phyloP scores from a whole-genome alignment of 352 stramenopile species.

The Phytophthora nicotianae region DNA sequence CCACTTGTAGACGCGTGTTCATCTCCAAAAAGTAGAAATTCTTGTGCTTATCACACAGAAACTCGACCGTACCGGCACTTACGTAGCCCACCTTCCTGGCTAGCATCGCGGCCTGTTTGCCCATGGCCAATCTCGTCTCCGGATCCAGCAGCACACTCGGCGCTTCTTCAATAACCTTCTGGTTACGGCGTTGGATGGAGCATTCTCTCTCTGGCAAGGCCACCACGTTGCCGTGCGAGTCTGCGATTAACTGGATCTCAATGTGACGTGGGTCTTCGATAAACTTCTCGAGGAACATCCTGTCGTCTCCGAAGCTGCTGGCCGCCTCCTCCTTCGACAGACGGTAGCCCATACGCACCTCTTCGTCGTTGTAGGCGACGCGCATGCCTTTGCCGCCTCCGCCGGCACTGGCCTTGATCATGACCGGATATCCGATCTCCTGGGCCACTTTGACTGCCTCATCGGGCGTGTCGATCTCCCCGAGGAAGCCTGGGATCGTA shows the following conservation, averaged over 20 bases:
- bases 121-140: conserved; percentile 84
- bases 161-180: conserved; percentile 97
- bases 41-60: conserved; percentile 95
- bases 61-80: conserved; percentile 96
- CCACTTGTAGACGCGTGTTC: conserved; percentile 95
- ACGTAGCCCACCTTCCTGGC: conserved; percentile 94
- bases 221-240: conserved; percentile 90
- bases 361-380: conserved; percentile 92
- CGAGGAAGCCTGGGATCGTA: conserved; percentile 95
- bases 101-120: conserved; percentile 90
- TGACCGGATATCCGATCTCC: conserved; percentile 97
- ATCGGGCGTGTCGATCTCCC: conserved; percentile 76
- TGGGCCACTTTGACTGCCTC: conserved; percentile 87
- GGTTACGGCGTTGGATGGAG: conserved; percentile 96
- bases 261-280: conserved; percentile 97
- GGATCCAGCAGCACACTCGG: conserved; percentile 90
- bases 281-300: conserved; percentile 97
- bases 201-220: conserved; percentile 96
- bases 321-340: conserved; percentile 88
- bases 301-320: conserved; percentile 95
- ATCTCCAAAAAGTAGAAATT: conserved; percentile 99
- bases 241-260: conserved; percentile 97
- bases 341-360: conserved; percentile 88
- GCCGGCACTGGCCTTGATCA: conserved; percentile 97
- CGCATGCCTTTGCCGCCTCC: conserved; percentile 97